Base-by-base conservation (phyloP, 106 monocot genomes). In the Platanthera zijinensis region DNA sequence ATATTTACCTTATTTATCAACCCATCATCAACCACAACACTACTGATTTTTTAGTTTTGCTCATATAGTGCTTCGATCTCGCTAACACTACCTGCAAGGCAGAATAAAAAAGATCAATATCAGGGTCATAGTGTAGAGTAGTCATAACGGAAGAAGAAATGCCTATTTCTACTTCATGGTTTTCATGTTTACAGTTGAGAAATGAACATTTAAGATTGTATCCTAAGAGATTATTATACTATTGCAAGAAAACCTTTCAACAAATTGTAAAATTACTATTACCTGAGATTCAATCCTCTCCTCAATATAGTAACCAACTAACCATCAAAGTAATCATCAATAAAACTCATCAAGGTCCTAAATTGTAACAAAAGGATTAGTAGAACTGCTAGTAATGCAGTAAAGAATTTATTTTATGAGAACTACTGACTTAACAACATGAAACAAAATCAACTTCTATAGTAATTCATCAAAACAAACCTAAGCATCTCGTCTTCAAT, bases 271-370 rank as follows among this genome's bases (percentile, higher is more conserved):
- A 50, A 51, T 50, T 17, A 50, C 10, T 50, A 6, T 50, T 75
- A 91, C 97, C 97, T 97, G 97, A 80, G 94, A 93, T 86, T 97
- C 97, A 83, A 92, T 91, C 97, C 94, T 97, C 79, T 94, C 94
- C 78, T 97, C 93, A 52, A 91, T 86, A 79, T 89, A n/a, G n/a
- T n/a, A n/a, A n/a, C n/a, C n/a, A n/a, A 97, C 69, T 97, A 94
- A 47, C 91, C 97, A 84, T 92, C 91, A 84, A 97, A 94, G 50
- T 94, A 94, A 61, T 90, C 91, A 82, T 97, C 97, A 80, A 97
- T 89, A 22, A 97, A 88, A 30, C 84, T 85, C 59, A 80, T 82
- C 81, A 97, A 86, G 80, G 94, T 68, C 97, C 97, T 97, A 80
- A 79, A 81, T 52, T 12, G 48, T 70, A 48, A 68, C 9, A 30